phyloP scores from a whole-genome alignment of 2,329 filamentous ascomycete genomes.

The Xylariaceae sp. region DNA sequence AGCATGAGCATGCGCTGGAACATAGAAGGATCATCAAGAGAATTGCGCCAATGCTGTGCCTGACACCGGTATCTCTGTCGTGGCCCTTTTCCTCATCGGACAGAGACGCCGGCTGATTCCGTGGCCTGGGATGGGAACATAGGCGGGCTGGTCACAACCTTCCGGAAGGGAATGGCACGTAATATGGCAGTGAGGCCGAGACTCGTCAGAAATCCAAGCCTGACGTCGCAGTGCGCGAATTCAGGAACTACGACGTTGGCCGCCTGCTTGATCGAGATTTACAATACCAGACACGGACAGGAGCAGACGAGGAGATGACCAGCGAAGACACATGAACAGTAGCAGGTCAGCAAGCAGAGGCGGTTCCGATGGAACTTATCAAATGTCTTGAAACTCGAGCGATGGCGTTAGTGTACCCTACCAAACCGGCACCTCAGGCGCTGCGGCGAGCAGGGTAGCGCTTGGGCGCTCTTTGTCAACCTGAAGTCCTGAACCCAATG shows the following conservation, averaged over 20 bases:
- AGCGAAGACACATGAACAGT: no score
- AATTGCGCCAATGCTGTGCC: conserved; percentile 3
- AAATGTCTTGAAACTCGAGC: no score
- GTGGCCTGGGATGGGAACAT: background rate
- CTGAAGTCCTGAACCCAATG: no score
- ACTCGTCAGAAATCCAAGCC: no score
- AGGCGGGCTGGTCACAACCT: background rate
- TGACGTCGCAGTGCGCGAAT: conserved; percentile 19
- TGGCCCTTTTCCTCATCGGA: no score
- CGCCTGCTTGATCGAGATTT: background rate
- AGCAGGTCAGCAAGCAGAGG: no score
- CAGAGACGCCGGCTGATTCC: conserved; percentile 20
- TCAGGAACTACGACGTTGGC: background rate
- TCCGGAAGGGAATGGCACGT: conserved; percentile 8
- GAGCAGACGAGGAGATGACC: background rate
- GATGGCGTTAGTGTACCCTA: no score
- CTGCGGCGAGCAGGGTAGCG: no score
- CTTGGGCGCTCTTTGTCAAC: no score
- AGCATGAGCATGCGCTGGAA: conserved; percentile 3
- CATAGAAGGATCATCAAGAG: background rate
- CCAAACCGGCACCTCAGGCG: no score
- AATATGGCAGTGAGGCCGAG: conserved; percentile 11
- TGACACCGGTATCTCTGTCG: background rate
- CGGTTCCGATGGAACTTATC: no score
- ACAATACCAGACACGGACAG: background rate